Evolutionary conservation across 495 filamentous ascomycete genomes (phyloP).

Genomic region (Articulospora tetracladia): DNA sequence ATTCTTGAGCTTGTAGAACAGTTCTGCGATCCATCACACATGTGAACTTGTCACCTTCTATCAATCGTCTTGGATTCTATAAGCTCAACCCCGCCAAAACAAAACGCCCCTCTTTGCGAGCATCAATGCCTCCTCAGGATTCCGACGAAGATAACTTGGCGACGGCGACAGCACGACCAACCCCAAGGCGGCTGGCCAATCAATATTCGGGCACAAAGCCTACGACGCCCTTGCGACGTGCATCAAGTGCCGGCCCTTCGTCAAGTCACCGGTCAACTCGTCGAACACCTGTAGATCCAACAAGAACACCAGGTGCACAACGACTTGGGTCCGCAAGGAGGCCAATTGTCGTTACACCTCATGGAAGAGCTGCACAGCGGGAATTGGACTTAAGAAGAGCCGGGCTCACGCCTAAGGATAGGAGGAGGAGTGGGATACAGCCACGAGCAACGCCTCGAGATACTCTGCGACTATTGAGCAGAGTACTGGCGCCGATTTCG

Average conservation of each 20-base stretch:
- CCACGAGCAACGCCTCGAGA: conserved; percentile 76
- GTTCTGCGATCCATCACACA: neutral
- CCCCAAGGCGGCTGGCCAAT: conserved; percentile 34
- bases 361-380: conserved; percentile 60
- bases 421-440: conserved; percentile 60
- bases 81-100: too few species aligned
- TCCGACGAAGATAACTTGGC: conserved; percentile 25
- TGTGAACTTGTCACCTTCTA: too few species aligned
- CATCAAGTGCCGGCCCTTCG: conserved; percentile 27
- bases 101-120: neutral
- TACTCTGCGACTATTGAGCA: conserved; percentile 61
- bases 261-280: conserved; percentile 17
- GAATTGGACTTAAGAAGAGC: conserved; percentile 67
- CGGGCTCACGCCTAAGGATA: conserved; percentile 68
- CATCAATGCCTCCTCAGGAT: conserved; percentile 30
- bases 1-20: too few species aligned
- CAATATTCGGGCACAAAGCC: conserved; percentile 27
- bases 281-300: conserved; percentile 20
- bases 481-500: conserved; percentile 58
- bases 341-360: conserved; percentile 59
- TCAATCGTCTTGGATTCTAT: too few species aligned
- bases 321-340: conserved; percentile 28
- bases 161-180: conserved; percentile 29
- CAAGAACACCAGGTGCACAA: conserved; percentile 24
- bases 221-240: conserved; percentile 33